phyloP scores from a whole-genome alignment of 768 basidiomycete genomes.

The Xerocomus spinulosus region DNA sequence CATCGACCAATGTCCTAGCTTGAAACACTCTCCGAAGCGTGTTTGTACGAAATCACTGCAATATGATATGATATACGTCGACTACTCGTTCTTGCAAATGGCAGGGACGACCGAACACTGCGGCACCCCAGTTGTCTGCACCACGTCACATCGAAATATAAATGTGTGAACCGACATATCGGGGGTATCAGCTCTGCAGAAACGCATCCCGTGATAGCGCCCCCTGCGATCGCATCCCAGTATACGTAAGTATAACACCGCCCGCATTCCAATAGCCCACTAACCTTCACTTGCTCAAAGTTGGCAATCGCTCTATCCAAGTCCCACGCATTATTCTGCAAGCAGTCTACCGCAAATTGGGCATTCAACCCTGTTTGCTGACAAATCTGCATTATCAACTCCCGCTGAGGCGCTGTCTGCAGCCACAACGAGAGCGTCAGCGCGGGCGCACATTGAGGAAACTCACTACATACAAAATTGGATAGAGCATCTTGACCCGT shows the following conservation, averaged over 20 bases:
- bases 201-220: conserved; percentile 54
- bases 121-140: too few relatives aligned
- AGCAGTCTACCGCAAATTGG: conserved; percentile 77
- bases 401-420: conserved; percentile 68
- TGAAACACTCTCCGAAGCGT: conserved; percentile 1
- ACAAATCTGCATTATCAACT: conserved; percentile 65
- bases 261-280: conserved; percentile 21
- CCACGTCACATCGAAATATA: background rate
- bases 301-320: conserved; percentile 73
- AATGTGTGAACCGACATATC: conserved; percentile 15
- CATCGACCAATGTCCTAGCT: too few relatives aligned
- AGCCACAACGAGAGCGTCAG: conserved; percentile 6
- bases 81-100: too few relatives aligned
- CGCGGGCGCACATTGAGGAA: conserved; percentile 12
- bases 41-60: conserved; percentile 19
- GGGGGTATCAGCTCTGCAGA: conserved; percentile 35
- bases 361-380: conserved; percentile 75
- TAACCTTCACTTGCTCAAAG: conserved; percentile 84
- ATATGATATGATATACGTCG: conserved; percentile 19
- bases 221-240: conserved; percentile 32
- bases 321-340: conserved; percentile 84
- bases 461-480: conserved; percentile 48
- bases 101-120: too few relatives aligned
- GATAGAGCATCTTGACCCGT: conserved; percentile 48
- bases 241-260: conserved; percentile 25